A percentile compares a stretch with the other conserved stretches of the same genome.
phyloP scores from a whole-genome alignment of 2,329 filamentous ascomycete genomes.

The Fusarium agapanthi region DNA sequence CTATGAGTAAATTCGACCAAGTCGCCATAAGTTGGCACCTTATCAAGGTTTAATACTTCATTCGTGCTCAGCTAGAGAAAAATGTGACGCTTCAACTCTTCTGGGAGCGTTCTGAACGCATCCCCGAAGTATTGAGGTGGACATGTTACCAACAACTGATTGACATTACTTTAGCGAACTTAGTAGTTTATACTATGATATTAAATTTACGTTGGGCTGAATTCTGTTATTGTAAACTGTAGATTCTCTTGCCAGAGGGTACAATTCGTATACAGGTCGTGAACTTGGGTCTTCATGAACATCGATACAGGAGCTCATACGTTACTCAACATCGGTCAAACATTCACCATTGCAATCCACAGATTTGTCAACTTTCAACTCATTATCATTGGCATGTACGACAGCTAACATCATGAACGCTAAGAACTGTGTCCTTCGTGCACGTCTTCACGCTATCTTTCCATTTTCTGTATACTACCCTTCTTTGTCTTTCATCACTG shows the following conservation, averaged over 20 bases:
- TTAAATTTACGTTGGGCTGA: not conserved
- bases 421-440: slow-evolving; percentile 1
- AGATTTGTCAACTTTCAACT: not conserved
- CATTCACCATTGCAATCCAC: not conserved
- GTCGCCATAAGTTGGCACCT: not conserved
- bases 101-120: not conserved
- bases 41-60: not conserved
- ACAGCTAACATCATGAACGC: slow-evolving; percentile 11
- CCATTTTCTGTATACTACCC: slow-evolving; percentile 23
- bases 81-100: not conserved
- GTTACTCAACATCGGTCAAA: not conserved
- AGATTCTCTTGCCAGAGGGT: not conserved
- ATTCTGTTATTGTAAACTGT: not conserved
- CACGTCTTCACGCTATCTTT: not conserved
- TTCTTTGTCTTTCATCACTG: not conserved
- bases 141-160: not conserved
- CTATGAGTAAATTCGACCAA: not conserved
- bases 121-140: not conserved
- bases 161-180: not conserved
- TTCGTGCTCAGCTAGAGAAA: not conserved
- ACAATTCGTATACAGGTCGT: not conserved
- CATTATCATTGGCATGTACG: slow-evolving; percentile 21
- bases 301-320: not conserved
- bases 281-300: not conserved
- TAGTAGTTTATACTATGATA: not conserved